These are phyloP conservation scores for Tranzscheliella williamsii DNA, from an alignment of 1,284 basidiomycete species.

Conservation along the genomic window DNA sequence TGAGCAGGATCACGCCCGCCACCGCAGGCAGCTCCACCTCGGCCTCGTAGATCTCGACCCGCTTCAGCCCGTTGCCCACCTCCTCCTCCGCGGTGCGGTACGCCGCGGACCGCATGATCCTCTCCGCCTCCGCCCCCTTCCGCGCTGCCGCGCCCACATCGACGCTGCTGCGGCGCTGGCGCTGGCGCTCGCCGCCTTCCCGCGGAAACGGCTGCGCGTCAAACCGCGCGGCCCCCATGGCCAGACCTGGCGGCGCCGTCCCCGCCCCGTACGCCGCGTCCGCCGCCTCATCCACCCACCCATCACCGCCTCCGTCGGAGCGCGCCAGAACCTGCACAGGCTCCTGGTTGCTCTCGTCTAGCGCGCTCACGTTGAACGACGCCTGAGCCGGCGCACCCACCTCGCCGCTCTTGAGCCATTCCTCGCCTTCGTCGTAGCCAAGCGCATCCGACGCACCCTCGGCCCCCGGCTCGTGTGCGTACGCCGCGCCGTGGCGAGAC, in stretches of 20 bases:
- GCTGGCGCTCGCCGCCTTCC: background rate
- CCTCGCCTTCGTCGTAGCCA: conserved; percentile 24
- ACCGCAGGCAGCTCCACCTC: conserved; percentile 59
- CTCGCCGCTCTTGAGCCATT: conserved; percentile 38
- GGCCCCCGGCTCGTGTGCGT: background rate
- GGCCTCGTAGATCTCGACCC: conserved; percentile 60
- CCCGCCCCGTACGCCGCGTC: background rate
- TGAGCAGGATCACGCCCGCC: conserved; percentile 61
- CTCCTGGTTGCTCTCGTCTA: conserved; percentile 23
- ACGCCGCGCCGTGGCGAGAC: conserved; percentile 1
- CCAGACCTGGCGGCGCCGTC: conserved; percentile 17
- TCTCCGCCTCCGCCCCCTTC: conserved; percentile 22
- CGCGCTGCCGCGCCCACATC: conserved; percentile 6
- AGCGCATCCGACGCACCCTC: too few relatives aligned
- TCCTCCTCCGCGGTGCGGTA: conserved; percentile 40
- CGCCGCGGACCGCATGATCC: conserved; percentile 13
- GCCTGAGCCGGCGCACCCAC: conserved; percentile 4
- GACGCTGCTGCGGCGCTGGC: background rate
- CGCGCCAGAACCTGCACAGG: conserved; percentile 2
- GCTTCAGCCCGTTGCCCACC: conserved; percentile 52
- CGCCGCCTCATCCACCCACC: conserved; percentile 43
- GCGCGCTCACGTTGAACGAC: conserved; percentile 5
- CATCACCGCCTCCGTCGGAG: conserved; percentile 6
- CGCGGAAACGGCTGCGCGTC: background rate
- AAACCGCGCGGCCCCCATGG: conserved; percentile 31